Conservation (phyloP, 2,329 filamentous ascomycete genomes). For the Amesomyces nigricolor region DNA sequence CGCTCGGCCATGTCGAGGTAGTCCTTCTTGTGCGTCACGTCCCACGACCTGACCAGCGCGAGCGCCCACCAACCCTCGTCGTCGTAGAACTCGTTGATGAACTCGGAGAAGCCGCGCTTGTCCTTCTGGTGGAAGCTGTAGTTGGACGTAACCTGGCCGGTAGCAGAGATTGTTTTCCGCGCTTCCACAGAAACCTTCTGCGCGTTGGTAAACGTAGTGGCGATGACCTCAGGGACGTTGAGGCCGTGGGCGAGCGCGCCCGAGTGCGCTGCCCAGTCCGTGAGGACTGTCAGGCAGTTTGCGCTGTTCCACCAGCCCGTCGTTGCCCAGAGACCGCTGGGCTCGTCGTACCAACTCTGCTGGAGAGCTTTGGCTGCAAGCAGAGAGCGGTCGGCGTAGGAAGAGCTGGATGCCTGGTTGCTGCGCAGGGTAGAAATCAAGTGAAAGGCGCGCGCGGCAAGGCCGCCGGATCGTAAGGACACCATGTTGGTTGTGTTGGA, state of each 20-base stretch:
- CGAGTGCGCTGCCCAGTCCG: constrained; percentile 44
- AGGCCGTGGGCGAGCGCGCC: constrained; percentile 33
- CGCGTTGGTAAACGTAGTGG: constrained; percentile 43
- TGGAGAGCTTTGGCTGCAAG: constrained; percentile 44
- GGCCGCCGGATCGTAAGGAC: constrained; percentile 21
- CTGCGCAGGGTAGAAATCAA: constrained; percentile 14
- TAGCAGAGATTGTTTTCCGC: constrained; percentile 34
- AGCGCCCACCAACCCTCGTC: constrained; percentile 61
- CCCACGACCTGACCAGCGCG: constrained; percentile 50
- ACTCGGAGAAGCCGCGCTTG: constrained; percentile 38
- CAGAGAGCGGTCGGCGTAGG: constrained; percentile 33
- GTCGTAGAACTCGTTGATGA: constrained; percentile 54
- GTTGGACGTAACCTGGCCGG: constrained; percentile 35
- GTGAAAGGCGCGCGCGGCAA: constrained; percentile 24
- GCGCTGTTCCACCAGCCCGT: constrained; percentile 71
- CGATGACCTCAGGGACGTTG: constrained; percentile 37
- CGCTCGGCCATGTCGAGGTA: constrained; percentile 48
- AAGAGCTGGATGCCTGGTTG: constrained; percentile 15
- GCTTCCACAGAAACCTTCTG: constrained; percentile 37
- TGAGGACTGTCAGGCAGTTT: constrained; percentile 58
- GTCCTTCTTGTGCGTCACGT: constrained; percentile 40
- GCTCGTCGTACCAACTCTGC: constrained; percentile 51
- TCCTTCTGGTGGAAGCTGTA: constrained; percentile 30
- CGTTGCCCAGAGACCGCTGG: constrained; percentile 57
- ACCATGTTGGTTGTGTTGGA: constrained; percentile 21